Base-by-base conservation (phyloP, 1,284 basidiomycete species). In the Fistulina hepatica region DNA sequence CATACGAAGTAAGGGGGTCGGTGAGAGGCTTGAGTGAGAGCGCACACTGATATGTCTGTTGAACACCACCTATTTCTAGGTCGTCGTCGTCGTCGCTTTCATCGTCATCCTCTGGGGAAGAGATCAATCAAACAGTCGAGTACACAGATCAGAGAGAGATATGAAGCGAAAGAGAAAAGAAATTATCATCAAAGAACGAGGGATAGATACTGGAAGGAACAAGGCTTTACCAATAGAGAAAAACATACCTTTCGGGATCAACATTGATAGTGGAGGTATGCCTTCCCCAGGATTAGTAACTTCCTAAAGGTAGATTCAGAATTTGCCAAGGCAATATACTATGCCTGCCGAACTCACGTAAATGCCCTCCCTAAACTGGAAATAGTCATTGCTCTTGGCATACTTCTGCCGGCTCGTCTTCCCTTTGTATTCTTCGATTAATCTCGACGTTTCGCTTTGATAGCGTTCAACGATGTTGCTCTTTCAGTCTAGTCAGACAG, bases 31-130 rank as follows among this genome's bases (percentile, higher is more conserved):
- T 69, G 33, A 90, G 63, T 0, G 81, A 76, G 36, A 92, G 61
- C 2, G 88, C 86, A 46, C 88, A 92, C 38, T 73, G 80, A 64
- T 76, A 86, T 46, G 76, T 77, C 52, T 89, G 83, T 6, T 78
- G 82, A 16, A 78, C 69, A 34, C 85, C 86, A 33, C 89, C 90
- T 32, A 90, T 64, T 56, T 86, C 78, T 16, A 92, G 58, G 25
- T 89, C 82, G 34, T 81, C 81, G 33, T 81, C 79, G 32, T 78
- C 75, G 37, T 82, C 80, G 41, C 76, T 82, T 23, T 69, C 73
- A 49, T 88, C 84, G 10, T 76, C 84, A 23, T 73, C 66, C 66
- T 85, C 82, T 80, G 51, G 11, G 46, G n/a, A 23, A n/a, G 19
- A 19, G 33, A 37, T 40, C 15, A 36, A 30, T 37, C 21, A 35